Base-by-base conservation (phyloP, 2,329 filamentous ascomycete genomes). In the Ophioceras dolichostomum region DNA sequence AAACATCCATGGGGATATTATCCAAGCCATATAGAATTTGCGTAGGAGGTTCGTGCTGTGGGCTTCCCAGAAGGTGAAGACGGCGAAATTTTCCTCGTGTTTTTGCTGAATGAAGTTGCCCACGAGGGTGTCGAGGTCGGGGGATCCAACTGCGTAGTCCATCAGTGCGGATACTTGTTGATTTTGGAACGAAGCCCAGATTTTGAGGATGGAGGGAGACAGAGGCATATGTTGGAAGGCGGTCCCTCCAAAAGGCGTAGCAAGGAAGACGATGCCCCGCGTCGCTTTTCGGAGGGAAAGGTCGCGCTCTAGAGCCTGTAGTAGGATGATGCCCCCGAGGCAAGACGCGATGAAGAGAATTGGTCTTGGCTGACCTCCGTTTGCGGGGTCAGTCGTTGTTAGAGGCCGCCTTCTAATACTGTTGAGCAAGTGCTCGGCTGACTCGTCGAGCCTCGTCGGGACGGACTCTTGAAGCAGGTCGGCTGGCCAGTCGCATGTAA, bases 321-420 rank as follows among this genome's bases (percentile, higher is more conserved):
- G 9, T n/a, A n/a, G 36, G 28, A 30, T 30, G 31, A 55, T 47
- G 10, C 53, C 54, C 1, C 54, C 52, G n/a, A 57, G 48, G 41
- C 49, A 56, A n/a, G 53, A 57, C 2, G 53, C 52, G 29, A 57
- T 48, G 39, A 56, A 56, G 34, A 57, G 8, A 28, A 57, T 49
- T 1, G 48, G 28, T 30, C 28, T 10, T 6, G 6, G 51, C 18
- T 47, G 43, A 9, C 29, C 41, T 34, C 34, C 40, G 24, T 14
- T 24, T 16, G 26, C 32, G 32, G 3, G 3, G 18, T 24, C 24
- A 9, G 28, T 24, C 8, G 13, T 38, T 29, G 27, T 27, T 2
- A 26, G 19, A 10, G 17, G 26, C 13, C 39, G 39, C 4, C 42
- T 49, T 22, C 45, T 10, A 19, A 56, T 52, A 3, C 43, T 43